phyloP scores from a whole-genome alignment of 2,329 filamentous ascomycete species.

The Aspergillus fumigatiaffinis region DNA sequence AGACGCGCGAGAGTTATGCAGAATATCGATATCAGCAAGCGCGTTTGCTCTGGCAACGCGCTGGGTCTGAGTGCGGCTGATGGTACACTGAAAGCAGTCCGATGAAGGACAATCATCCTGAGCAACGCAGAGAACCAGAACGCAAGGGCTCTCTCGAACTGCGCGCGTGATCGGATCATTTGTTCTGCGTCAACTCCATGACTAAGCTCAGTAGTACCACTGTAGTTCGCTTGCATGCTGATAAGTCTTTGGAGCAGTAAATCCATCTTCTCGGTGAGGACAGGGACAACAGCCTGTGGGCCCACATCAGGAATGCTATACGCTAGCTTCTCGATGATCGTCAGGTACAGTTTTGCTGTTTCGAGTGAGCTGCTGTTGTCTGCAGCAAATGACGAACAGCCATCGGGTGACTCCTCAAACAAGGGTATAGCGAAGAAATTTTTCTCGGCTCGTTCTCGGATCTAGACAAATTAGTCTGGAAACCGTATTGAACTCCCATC shows the following conservation, averaged over 20 bases:
- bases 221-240: conserved; percentile 23
- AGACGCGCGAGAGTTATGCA: conserved; percentile 39
- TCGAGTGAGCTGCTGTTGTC: conserved; percentile 23
- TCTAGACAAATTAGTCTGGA: conserved; percentile 21
- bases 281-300: conserved; percentile 25
- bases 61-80: conserved; percentile 20
- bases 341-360: conserved; percentile 34
- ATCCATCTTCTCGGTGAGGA: conserved; percentile 41
- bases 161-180: conserved; percentile 13
- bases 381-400: conserved; percentile 4
- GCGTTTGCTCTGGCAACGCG: conserved; percentile 32
- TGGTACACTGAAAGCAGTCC: conserved; percentile 29
- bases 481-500: conserved; percentile 5
- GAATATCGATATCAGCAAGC: conserved; percentile 37
- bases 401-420: conserved; percentile 21
- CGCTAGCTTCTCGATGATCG: conserved; percentile 37
- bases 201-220: conserved; percentile 16
- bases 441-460: conserved; percentile 40
- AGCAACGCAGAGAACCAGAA: conserved; percentile 43
- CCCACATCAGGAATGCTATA: conserved; percentile 35
- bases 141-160: conserved; percentile 29
- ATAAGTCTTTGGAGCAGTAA: conserved; percentile 36
- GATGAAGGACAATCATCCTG: conserved; percentile 39
- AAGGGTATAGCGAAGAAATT: conserved; percentile 36
- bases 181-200: conserved; percentile 9